Percentiles rank a stretch among this genome's conserved stretches.
Conservation (phyloP, 306 rosid species). For the Quercus dentata region DNA sequence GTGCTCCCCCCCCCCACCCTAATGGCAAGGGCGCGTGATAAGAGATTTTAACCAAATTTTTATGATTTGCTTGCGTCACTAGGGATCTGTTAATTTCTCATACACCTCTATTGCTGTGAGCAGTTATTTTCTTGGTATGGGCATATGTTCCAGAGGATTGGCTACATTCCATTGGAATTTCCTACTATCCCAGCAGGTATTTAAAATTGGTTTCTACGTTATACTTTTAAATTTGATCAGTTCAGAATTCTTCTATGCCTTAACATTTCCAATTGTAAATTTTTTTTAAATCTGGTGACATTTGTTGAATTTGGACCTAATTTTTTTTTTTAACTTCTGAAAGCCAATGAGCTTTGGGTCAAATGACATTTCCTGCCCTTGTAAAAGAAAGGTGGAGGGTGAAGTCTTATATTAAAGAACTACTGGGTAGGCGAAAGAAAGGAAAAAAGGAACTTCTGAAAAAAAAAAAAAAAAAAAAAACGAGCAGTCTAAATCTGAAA, state of each 20-base stretch:
- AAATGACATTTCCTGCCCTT: too few species aligned
- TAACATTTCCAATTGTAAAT: not conserved
- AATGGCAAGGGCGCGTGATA: too few species aligned
- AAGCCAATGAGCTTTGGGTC: too few species aligned
- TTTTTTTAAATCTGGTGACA: too few species aligned
- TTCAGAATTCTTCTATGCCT: not conserved
- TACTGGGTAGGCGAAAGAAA: too few species aligned
- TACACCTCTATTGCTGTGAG: slow-evolving; percentile 8
- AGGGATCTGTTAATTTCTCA: not conserved
- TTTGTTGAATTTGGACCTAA: too few species aligned
- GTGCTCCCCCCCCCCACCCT: not conserved
- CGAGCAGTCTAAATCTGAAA: not conserved
- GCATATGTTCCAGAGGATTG: slow-evolving; percentile 90
- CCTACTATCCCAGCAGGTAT: slow-evolving; percentile 89
- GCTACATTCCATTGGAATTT: slow-evolving; percentile 78
- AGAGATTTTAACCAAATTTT: not conserved
- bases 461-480: not conserved
- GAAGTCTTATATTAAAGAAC: too few species aligned
- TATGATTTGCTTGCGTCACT: not conserved
- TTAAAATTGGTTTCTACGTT: slow-evolving; percentile 11
- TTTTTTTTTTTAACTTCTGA: too few species aligned
- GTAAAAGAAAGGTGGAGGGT: too few species aligned
- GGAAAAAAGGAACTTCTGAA: too few species aligned
- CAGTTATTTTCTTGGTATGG: slow-evolving; percentile 87
- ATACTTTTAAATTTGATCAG: slow-evolving; percentile 2